Evolutionary conservation across 495 filamentous ascomycete genomes (phyloP).

Genomic region (Sporormia fimetaria): DNA sequence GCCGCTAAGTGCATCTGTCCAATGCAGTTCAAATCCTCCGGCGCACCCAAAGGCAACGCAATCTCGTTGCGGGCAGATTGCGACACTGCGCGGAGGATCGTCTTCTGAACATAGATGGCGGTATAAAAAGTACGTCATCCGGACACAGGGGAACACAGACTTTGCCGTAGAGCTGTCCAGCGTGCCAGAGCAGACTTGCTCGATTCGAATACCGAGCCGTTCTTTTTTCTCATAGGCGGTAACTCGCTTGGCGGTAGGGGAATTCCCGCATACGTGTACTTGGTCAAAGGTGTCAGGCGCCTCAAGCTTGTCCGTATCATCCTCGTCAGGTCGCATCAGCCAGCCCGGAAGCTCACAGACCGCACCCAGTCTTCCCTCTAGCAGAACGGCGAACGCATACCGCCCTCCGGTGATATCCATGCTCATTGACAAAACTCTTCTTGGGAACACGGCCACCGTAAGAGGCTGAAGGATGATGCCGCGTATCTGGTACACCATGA

Average conservation of each 20-base stretch:
- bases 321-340: no score
- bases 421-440: constrained; percentile 47
- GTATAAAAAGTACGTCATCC: constrained; percentile 40
- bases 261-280: no score
- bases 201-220: constrained; percentile 14
- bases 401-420: constrained; percentile 51
- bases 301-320: no score
- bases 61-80: constrained; percentile 55
- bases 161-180: no score
- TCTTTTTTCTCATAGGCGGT: constrained; percentile 1
- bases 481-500: constrained; percentile 51
- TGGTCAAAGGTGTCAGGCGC: no score
- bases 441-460: constrained; percentile 48
- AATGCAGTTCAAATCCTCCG: constrained; percentile 59
- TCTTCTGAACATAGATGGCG: constrained; percentile 52
- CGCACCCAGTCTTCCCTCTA: constrained; percentile 52
- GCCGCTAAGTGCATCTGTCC: constrained; percentile 52
- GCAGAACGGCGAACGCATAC: constrained; percentile 50
- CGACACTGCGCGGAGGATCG: constrained; percentile 54
- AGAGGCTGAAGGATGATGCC: constrained; percentile 36
- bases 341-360: constrained; percentile 48
- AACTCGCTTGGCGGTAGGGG: background rate
- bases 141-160: no score
- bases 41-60: constrained; percentile 63
- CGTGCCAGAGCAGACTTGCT: no score